phyloP scores from a whole-genome alignment of 331 rosid genomes.

The Arachis monticola region DNA sequence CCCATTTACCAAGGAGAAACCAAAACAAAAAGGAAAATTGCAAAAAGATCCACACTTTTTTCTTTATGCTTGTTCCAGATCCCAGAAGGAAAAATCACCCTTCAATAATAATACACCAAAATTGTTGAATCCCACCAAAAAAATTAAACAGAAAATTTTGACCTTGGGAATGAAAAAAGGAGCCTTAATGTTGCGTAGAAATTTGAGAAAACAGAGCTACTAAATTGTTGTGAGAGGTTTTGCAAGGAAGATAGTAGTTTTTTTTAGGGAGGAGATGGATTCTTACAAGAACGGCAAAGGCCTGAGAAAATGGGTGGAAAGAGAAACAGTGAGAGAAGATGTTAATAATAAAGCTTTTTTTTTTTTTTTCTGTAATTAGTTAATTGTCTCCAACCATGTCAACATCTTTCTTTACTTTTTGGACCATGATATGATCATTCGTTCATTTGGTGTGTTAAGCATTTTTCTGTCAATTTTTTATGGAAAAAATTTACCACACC shows the following conservation, averaged over 20 bases:
- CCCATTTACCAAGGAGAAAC: constrained; percentile 50
- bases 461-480: no score
- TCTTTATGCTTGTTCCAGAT: constrained; percentile 33
- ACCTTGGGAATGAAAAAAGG: constrained; percentile 38
- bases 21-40: constrained; percentile 13
- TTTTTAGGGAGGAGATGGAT: constrained; percentile 16
- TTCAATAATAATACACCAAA: constrained; percentile 23
- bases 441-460: background rate
- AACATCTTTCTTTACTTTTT: background rate
- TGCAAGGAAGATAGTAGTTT: background rate
- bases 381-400: constrained; percentile 6
- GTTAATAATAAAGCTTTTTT: background rate
- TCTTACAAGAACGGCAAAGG: constrained; percentile 29
- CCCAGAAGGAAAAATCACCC: constrained; percentile 40
- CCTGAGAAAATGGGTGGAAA: constrained; percentile 21
- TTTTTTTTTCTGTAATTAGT: constrained; percentile 2
- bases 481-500: no score
- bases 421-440: background rate
- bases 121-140: constrained; percentile 28
- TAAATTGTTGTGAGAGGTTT: constrained; percentile 27
- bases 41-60: constrained; percentile 44
- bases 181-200: constrained; percentile 25
- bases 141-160: constrained; percentile 1
- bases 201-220: constrained; percentile 14
- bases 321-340: constrained; percentile 32